Percentiles rank a stretch among this genome's conserved stretches.
Evolutionary conservation across 2,329 filamentous ascomycete genomes (phyloP).

Genomic region (Lojkania enalia): DNA sequence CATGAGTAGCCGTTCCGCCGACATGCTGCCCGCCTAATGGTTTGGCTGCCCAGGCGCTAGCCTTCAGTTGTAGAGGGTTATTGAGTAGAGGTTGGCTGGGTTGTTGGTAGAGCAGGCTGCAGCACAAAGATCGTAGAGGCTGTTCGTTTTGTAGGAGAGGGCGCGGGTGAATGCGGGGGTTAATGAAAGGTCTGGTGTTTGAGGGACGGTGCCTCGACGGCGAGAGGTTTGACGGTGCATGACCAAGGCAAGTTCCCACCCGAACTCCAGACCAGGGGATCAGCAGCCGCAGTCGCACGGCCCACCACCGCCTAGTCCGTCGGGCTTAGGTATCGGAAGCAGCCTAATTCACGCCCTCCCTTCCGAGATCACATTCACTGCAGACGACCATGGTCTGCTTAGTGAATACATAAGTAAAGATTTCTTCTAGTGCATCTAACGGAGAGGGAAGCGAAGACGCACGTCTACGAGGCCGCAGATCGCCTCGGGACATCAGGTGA

Average conservation of each 20-base stretch:
- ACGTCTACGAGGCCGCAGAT: neutral
- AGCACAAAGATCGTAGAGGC: neutral
- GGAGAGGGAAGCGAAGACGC: too few species aligned
- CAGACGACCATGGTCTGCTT: too few species aligned
- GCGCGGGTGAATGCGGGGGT: neutral
- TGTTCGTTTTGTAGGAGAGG: neutral
- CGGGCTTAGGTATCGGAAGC: conserved; percentile 5
- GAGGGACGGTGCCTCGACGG: too few species aligned
- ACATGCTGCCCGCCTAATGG: too few species aligned
- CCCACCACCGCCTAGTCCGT: too few species aligned
- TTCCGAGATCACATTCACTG: too few species aligned
- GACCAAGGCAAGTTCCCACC: neutral
- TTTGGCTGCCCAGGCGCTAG: too few species aligned
- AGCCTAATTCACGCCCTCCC: conserved; percentile 1
- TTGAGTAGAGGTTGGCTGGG: neutral
- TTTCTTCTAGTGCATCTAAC: too few species aligned
- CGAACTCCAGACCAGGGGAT: neutral
- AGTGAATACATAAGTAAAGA: too few species aligned
- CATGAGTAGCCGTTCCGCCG: conserved; percentile 82
- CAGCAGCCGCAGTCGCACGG: neutral
- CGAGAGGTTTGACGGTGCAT: neutral
- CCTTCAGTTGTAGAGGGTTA: too few species aligned
- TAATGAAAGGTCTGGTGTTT: too few species aligned
- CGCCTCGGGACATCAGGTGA: neutral
- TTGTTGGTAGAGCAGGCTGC: neutral